Conservation (phyloP, 108 stramenopile genomes). For the Pseudonitzschia pungens region DNA sequence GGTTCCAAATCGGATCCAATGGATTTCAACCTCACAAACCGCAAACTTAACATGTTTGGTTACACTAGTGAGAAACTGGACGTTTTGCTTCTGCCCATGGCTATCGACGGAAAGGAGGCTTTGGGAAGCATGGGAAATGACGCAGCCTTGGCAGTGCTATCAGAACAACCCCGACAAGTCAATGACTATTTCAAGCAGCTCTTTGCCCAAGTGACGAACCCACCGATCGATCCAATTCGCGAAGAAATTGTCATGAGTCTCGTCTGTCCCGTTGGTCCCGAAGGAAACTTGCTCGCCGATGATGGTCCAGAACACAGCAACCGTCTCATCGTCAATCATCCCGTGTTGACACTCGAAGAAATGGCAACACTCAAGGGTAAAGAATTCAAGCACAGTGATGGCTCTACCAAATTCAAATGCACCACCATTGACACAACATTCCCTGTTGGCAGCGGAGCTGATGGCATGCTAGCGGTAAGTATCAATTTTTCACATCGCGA, state of each 20-base stretch:
- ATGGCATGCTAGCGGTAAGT: slow-evolving; percentile 88
- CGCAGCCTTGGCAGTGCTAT: slow-evolving; percentile 94
- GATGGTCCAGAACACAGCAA: slow-evolving; percentile 72
- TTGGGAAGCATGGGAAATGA: slow-evolving; percentile 98
- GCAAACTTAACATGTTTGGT: slow-evolving; percentile 90
- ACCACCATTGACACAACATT: slow-evolving; percentile 92
- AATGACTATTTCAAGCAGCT: slow-evolving; percentile 98
- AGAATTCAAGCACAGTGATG: slow-evolving; percentile 62
- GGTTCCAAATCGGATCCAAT: slow-evolving; percentile 46
- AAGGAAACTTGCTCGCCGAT: slow-evolving; percentile 88
- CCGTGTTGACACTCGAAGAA: slow-evolving; percentile 91
- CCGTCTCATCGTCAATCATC: slow-evolving; percentile 87
- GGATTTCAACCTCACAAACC: slow-evolving; percentile 78
- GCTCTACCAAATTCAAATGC: slow-evolving; percentile 71
- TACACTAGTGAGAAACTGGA: slow-evolving; percentile 93
- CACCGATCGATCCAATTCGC: slow-evolving; percentile 97
- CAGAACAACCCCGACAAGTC: slow-evolving; percentile 89
- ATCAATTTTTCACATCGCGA: background rate
- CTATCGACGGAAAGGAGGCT: slow-evolving; percentile 91
- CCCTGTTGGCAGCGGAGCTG: slow-evolving; percentile 81
- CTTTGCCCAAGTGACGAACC: slow-evolving; percentile 98
- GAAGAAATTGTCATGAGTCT: slow-evolving; percentile 99
- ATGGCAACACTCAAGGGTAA: slow-evolving; percentile 91
- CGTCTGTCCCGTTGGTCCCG: slow-evolving; percentile 93
- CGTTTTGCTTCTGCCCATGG: slow-evolving; percentile 93